These are phyloP conservation scores for Nigrograna mackinnonii DNA, from an alignment of 2,329 filamentous ascomycete genomes.

Conservation along the genomic window DNA sequence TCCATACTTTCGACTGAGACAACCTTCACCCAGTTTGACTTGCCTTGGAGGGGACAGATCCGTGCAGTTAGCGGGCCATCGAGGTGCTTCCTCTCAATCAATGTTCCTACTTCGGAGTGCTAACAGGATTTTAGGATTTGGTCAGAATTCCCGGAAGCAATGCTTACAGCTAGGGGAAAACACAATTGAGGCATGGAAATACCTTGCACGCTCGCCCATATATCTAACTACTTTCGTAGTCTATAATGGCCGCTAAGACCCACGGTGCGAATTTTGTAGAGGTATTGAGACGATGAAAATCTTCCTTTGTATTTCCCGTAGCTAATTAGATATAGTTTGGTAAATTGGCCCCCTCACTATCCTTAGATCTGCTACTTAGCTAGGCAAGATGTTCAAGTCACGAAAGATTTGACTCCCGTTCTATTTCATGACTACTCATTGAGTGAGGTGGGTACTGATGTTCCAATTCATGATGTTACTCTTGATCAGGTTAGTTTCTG, in stretches of 20 bases:
- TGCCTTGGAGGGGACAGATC: neutral
- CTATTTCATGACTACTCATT: constrained; percentile 49
- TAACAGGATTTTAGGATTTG: constrained; percentile 2
- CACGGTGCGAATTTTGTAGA: constrained; percentile 37
- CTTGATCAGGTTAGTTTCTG: constrained; percentile 36
- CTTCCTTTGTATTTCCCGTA: neutral
- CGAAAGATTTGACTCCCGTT: constrained; percentile 44
- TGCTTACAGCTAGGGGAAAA: constrained; percentile 45
- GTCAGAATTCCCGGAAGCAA: constrained; percentile 1
- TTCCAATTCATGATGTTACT: constrained; percentile 44
- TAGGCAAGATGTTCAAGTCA: constrained; percentile 44
- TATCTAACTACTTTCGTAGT: constrained; percentile 25
- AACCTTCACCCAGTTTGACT: neutral
- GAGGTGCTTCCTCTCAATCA: constrained; percentile 2
- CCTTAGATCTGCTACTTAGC: constrained; percentile 1
- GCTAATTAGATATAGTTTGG: constrained; percentile 17
- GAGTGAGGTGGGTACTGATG: constrained; percentile 47
- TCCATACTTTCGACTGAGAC: constrained; percentile 16
- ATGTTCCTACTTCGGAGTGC: neutral
- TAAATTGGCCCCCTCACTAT: constrained; percentile 7
- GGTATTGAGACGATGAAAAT: neutral
- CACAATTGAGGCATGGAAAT: constrained; percentile 16
- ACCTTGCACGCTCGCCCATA: too few relatives aligned
- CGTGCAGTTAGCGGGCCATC: constrained; percentile 1
- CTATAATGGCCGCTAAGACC: constrained; percentile 37